Evolutionary conservation across 352 stramenopile species (phyloP), one percentile per base, ranked within the genome.

Genomic region (Plasmopara halstedii): DNA sequence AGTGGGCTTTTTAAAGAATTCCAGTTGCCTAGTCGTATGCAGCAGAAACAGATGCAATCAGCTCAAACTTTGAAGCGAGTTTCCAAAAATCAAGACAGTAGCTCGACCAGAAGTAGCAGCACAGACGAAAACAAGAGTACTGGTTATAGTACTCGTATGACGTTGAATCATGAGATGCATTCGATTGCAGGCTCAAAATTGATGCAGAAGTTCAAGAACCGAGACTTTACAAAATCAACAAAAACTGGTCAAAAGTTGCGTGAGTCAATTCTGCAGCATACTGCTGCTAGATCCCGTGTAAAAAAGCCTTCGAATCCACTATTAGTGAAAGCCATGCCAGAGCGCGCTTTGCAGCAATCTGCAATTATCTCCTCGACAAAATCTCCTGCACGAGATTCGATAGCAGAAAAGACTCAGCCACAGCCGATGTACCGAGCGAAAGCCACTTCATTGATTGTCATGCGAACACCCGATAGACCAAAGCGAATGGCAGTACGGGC

Each of bases 391-490:
- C 15, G 61, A 20, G 46, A 42, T 7, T 29, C 21, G 20, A 6
- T 42, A 15, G n/a, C 20, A 19, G 21, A 4, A 18, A 17, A 35
- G 0, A 62, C 11, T n/a, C 33, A 52, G 40, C 46, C 40, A 26
- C 15, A 46, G 11, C 22, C 31, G 20, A 36, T 50, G 22, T 43
- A 43, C 11, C 50, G 51, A 42, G 27, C 49, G 21, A 35, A 35
- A 26, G 53, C 31, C 20, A 55, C 46, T 49, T 65, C 51, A 17
- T 59, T 51, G 18, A 46, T 90, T 3, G 70, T 94, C 13, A 85
- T 88, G 69, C 64, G 79, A 22, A 94, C 82, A 17, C 82, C 82
- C 1, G 82, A 94, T 44, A 72, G 79, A 32, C 79, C 82, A 8
- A 80, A 84, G 19, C 59, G 77, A n/a, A 56, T 63, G 4, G 52